Evolutionary conservation across 495 filamentous ascomycete genomes (phyloP).

Genomic region (Neurospora tetrasperma): DNA sequence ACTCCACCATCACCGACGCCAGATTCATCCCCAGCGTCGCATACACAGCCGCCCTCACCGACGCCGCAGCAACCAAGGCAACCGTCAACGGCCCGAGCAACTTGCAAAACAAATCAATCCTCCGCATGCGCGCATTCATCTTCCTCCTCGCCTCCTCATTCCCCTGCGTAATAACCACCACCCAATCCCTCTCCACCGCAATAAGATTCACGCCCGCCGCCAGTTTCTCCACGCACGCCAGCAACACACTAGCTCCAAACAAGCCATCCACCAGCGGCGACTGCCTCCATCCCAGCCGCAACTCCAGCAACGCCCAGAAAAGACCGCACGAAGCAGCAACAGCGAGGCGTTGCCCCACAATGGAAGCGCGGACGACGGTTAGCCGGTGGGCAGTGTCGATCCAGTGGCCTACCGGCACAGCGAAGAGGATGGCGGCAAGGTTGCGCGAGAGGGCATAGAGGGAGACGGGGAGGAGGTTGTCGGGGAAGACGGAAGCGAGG

Average conservation of each 20-base stretch:
- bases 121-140: constrained; percentile 57
- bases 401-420: constrained; percentile 12
- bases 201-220: constrained; percentile 45
- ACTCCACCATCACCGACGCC: constrained; percentile 41
- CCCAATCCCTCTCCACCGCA: constrained; percentile 59
- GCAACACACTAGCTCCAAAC: constrained; percentile 31
- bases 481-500: constrained; percentile 48
- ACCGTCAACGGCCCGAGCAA: constrained; percentile 52
- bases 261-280: constrained; percentile 9
- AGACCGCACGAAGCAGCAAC: constrained; percentile 16
- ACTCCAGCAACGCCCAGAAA: constrained; percentile 11
- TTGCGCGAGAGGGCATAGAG: constrained; percentile 24
- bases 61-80: constrained; percentile 31
- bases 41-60: constrained; percentile 25
- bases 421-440: constrained; percentile 19
- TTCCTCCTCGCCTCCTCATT: constrained; percentile 7
- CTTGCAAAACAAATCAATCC: constrained; percentile 66
- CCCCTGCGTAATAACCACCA: constrained; percentile 28
- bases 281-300: not conserved
- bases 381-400: constrained; percentile 23
- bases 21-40: constrained; percentile 29
- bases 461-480: constrained; percentile 39
- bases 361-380: constrained; percentile 21
- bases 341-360: constrained; percentile 19
- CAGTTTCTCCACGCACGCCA: constrained; percentile 51